A percentile compares a stretch with the other conserved stretches of the same genome.
These are phyloP conservation scores for Metarhizium humberi DNA, from an alignment of 2,329 filamentous ascomycete genomes.

Conservation along the genomic window DNA sequence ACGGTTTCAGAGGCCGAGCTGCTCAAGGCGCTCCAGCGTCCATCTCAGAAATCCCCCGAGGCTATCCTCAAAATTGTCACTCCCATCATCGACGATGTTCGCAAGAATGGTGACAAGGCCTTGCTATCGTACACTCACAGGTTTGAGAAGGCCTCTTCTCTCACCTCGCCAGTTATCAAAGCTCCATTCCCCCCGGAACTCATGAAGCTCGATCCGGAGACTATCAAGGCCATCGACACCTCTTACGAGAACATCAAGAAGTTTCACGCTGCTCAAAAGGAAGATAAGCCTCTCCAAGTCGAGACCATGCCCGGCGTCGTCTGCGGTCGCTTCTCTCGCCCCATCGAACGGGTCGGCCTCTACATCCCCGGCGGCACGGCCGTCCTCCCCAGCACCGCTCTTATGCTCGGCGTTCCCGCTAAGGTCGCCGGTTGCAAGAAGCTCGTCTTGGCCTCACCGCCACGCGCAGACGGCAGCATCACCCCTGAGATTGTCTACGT, in stretches of 20 bases:
- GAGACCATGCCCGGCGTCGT: conserved; percentile 98
- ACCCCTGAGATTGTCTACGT: conserved; percentile 97
- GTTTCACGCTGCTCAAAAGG: conserved; percentile 88
- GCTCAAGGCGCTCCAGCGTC: conserved; percentile 68
- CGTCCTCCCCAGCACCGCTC: conserved; percentile 90
- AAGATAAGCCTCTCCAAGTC: conserved; percentile 70
- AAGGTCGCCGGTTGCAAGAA: conserved; percentile 96
- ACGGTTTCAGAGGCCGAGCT: conserved; percentile 57
- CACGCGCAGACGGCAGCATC: conserved; percentile 77
- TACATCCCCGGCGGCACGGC: conserved; percentile 96
- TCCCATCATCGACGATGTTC: conserved; percentile 86
- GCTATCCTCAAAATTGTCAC: conserved; percentile 83
- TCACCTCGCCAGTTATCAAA: conserved; percentile 80
- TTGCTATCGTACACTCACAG: conserved; percentile 92
- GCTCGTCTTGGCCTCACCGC: conserved; percentile 88
- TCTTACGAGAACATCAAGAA: conserved; percentile 91
- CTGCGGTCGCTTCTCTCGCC: conserved; percentile 84
- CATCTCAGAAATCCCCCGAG: conserved; percentile 91
- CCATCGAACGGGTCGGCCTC: conserved; percentile 91
- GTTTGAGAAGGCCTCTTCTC: conserved; percentile 89
- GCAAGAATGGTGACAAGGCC: conserved; percentile 73
- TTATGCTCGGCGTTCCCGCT: conserved; percentile 96
- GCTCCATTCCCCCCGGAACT: conserved; percentile 79
- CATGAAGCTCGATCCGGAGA: conserved; percentile 79
- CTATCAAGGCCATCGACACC: conserved; percentile 82